Evolutionary conservation across 257 asterid species (phyloP).

Genomic region (Solanum gracilifrons): DNA sequence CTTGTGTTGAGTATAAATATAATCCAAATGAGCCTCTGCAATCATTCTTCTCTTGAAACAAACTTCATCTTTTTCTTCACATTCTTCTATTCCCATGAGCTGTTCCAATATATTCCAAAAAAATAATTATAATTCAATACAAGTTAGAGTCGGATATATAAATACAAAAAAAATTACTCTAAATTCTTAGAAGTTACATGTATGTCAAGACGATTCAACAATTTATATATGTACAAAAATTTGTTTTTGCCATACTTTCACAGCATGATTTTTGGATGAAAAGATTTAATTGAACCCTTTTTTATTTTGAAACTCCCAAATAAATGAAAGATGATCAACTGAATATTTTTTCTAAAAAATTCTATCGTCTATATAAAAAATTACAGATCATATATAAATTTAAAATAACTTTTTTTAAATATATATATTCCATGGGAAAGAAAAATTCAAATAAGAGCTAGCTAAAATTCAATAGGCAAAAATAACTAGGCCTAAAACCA

Average conservation of each 20-base stretch:
- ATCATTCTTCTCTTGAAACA: conserved; percentile 6
- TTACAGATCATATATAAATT: no score
- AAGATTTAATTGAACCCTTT: not conserved
- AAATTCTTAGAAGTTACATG: not conserved
- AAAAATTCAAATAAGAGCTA: not conserved
- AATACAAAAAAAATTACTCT: not conserved
- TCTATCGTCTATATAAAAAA: no score
- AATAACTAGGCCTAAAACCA: not conserved
- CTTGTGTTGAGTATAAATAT: conserved; percentile 7
- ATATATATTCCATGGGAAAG: not conserved
- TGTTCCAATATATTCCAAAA: not conserved
- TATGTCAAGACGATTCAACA: not conserved
- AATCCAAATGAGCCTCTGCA: conserved; percentile 13
- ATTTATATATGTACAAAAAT: not conserved
- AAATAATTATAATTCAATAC: no score
- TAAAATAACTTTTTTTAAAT: no score
- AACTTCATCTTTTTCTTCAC: conserved; percentile 1
- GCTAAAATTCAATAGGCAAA: no score
- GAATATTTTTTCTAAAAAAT: no score
- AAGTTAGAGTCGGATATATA: not conserved
- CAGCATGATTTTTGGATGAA: not conserved
- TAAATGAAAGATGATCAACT: no score
- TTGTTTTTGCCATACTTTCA: not conserved
- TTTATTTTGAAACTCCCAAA: not conserved
- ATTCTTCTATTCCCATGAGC: conserved; percentile 5